Conservation (phyloP, 257 asterid species). For the Mentha longifolia region DNA sequence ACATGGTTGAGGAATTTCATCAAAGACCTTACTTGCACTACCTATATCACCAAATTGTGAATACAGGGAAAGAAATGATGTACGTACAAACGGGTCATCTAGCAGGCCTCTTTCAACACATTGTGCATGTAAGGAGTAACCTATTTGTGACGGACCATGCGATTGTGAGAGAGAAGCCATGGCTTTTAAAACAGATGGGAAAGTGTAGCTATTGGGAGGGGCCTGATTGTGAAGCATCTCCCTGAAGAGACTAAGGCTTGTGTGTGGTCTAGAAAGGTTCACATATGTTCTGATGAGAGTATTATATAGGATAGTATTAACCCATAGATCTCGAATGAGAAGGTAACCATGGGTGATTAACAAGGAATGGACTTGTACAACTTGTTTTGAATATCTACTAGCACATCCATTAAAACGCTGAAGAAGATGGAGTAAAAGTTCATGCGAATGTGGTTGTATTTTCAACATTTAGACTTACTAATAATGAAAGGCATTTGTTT, state of each 20-base stretch:
- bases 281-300: conserved; percentile 71
- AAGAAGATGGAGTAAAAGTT: conserved; percentile 56
- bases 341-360: conserved; percentile 61
- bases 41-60: conserved; percentile 47
- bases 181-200: conserved; percentile 78
- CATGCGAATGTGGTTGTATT: conserved; percentile 37
- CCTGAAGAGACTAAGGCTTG: conserved; percentile 56
- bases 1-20: conserved; percentile 66
- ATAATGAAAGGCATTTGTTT: not conserved
- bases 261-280: conserved; percentile 47
- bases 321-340: conserved; percentile 60
- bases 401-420: conserved; percentile 46
- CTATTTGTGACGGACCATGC: conserved; percentile 32
- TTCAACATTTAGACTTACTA: conserved; percentile 32
- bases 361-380: conserved; percentile 66
- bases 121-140: conserved; percentile 62
- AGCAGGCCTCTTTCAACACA: conserved; percentile 66
- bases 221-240: conserved; percentile 74
- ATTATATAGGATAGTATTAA: conserved; percentile 79
- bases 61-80: conserved; percentile 63
- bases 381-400: conserved; percentile 39
- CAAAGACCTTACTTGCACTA: conserved; percentile 65
- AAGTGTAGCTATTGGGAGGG: conserved; percentile 76
- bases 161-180: conserved; percentile 42
- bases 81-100: conserved; percentile 68